phyloP scores from a whole-genome alignment of 148 eudicot species.

The Nyssa sinensis region DNA sequence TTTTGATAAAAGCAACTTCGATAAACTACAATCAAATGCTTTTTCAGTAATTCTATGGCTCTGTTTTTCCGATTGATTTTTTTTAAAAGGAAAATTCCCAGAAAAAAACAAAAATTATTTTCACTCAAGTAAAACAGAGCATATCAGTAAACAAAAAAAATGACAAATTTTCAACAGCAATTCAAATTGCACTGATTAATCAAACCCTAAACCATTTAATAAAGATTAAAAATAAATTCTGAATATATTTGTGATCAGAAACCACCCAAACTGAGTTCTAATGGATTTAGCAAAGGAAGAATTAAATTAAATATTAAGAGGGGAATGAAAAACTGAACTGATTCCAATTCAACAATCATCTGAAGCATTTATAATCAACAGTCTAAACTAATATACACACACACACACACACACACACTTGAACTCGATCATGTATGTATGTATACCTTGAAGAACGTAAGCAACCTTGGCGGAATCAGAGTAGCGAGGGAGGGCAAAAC shows the following conservation, averaged over 20 bases:
- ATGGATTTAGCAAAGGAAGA: not conserved
- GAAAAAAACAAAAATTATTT: too few relatives aligned
- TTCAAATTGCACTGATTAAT: not conserved
- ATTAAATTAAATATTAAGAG: not conserved
- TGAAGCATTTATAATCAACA: not conserved
- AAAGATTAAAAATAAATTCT: too few relatives aligned
- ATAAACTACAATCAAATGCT: too few relatives aligned
- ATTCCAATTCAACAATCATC: not conserved
- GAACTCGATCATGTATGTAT: not conserved
- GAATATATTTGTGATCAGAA: not conserved
- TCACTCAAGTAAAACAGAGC: too few relatives aligned
- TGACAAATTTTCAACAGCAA: not conserved
- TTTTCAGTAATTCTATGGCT: too few relatives aligned
- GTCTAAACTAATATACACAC: too few relatives aligned
- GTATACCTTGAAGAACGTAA: constrained; percentile 79
- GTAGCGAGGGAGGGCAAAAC: constrained; percentile 75
- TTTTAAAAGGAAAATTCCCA: too few relatives aligned
- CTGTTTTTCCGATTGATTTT: too few relatives aligned
- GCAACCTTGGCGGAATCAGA: constrained; percentile 81
- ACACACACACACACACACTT: too few relatives aligned
- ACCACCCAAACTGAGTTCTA: not conserved
- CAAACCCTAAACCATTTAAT: not conserved
- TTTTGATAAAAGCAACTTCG: too few relatives aligned
- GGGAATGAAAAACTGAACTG: not conserved
- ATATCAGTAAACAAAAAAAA: not conserved